phyloP scores from a whole-genome alignment of 805 yeast species.

The Kockiozyma suomiensis region DNA sequence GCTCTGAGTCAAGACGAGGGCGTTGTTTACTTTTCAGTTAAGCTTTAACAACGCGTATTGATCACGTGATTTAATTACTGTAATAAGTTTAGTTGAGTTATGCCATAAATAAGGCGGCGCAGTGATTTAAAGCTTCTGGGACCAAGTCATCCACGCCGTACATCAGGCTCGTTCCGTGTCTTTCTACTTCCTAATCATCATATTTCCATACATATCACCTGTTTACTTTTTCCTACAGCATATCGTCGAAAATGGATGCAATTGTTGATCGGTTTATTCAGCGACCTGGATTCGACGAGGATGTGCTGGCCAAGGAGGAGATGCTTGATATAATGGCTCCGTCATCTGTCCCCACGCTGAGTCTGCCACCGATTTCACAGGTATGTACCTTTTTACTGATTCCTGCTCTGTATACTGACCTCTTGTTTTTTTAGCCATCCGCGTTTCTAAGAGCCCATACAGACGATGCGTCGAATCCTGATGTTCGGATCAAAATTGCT shows the following conservation, averaged over 20 bases:
- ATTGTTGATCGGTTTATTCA: constrained; percentile 38
- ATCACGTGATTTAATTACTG: constrained; percentile 1
- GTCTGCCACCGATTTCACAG: constrained; percentile 41
- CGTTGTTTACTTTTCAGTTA: neutral
- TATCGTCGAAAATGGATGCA: constrained; percentile 39
- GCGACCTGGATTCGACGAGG: constrained; percentile 22
- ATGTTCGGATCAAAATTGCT: constrained; percentile 92
- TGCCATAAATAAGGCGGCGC: neutral
- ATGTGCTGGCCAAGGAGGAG: constrained; percentile 27
- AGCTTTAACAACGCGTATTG: neutral
- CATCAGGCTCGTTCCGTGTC: constrained; percentile 1
- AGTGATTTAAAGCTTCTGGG: neutral
- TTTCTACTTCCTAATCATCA: neutral
- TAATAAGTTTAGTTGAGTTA: neutral
- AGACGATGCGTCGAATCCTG: constrained; percentile 90
- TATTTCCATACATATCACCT: neutral
- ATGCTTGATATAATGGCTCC: constrained; percentile 16
- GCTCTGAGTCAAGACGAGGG: neutral
- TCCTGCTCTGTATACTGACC: neutral
- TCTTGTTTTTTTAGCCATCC: constrained; percentile 59
- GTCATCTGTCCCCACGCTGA: constrained; percentile 26
- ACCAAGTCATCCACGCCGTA: constrained; percentile 1
- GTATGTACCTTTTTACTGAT: constrained; percentile 21
- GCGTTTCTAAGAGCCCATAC: constrained; percentile 97
- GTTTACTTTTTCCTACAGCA: neutral